A percentile compares a stretch with the other conserved stretches of the same genome.
phyloP scores from a whole-genome alignment of 495 filamentous ascomycete species.

The Penicillium silybi region DNA sequence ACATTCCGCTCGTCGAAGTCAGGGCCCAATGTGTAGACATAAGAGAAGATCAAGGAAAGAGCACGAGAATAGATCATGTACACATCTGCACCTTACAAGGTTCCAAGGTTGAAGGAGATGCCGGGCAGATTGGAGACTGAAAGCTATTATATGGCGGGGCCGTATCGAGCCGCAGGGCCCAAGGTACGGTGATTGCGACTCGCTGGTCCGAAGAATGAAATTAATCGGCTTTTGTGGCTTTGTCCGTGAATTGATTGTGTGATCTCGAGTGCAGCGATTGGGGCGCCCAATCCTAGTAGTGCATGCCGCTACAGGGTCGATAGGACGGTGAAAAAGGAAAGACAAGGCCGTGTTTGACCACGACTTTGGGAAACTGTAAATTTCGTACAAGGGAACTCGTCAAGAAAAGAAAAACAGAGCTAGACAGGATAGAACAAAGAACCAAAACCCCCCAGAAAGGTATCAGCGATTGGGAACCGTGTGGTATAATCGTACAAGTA shows the following conservation, averaged over 20 bases:
- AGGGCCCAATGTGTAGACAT: neutral
- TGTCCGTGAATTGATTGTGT: neutral
- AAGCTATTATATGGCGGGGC: neutral
- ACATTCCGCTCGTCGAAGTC: neutral
- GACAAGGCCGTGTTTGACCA: neutral
- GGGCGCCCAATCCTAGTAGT: neutral
- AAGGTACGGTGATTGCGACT: neutral
- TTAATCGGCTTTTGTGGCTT: neutral
- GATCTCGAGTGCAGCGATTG: neutral
- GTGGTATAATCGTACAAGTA: slow-evolving; percentile 33
- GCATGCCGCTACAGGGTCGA: neutral
- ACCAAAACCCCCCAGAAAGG: slow-evolving; percentile 13
- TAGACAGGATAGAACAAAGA: neutral
- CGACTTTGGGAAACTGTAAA: neutral
- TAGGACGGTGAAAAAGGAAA: neutral
- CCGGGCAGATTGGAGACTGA: neutral
- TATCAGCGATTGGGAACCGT: slow-evolving; percentile 19
- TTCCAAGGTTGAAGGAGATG: neutral
- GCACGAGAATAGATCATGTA: neutral
- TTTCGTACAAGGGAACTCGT: slow-evolving; percentile 4
- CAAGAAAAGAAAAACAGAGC: slow-evolving; percentile 5
- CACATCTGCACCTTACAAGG: neutral
- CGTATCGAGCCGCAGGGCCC: neutral
- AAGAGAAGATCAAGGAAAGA: neutral
- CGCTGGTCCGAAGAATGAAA: neutral